Percentiles rank a stretch among this genome's conserved stretches.
Evolutionary conservation across 441 rosid species (phyloP).

Genomic region (Manihot esculenta): DNA sequence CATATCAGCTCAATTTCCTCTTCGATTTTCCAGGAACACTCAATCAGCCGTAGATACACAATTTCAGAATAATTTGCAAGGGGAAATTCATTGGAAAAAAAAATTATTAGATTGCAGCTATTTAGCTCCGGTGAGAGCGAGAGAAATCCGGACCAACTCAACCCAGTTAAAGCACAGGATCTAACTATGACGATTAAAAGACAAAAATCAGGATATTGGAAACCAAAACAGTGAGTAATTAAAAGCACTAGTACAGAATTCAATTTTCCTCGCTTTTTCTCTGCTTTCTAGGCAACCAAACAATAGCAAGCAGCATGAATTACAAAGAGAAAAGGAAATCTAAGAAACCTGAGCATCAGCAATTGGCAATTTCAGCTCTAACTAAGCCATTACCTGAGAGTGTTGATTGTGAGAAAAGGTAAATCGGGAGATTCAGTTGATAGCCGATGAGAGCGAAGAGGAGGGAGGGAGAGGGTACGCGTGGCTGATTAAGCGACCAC

Average conservation of each 20-base stretch:
- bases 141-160: neutral
- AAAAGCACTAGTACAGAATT: neutral
- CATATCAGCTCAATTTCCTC: neutral
- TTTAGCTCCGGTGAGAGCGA: neutral
- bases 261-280: slow-evolving; percentile 5
- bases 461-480: neutral
- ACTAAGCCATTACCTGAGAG: no score
- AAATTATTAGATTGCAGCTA: neutral
- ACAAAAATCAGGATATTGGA: neutral
- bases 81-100: neutral
- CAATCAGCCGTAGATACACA: neutral
- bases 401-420: neutral
- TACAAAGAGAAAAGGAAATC: neutral
- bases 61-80: neutral
- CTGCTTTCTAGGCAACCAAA: slow-evolving; percentile 1
- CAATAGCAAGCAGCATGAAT: neutral
- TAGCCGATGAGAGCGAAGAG: neutral
- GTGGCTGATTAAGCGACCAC: slow-evolving; percentile 1
- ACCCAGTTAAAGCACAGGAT: neutral
- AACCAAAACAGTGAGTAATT: neutral
- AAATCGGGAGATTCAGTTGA: neutral
- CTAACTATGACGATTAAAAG: neutral
- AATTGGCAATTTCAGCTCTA: neutral
- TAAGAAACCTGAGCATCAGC: slow-evolving; percentile 22
- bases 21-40: neutral